Base-by-base conservation (phyloP, 257 asterid species). In the Eucommia ulmoides region DNA sequence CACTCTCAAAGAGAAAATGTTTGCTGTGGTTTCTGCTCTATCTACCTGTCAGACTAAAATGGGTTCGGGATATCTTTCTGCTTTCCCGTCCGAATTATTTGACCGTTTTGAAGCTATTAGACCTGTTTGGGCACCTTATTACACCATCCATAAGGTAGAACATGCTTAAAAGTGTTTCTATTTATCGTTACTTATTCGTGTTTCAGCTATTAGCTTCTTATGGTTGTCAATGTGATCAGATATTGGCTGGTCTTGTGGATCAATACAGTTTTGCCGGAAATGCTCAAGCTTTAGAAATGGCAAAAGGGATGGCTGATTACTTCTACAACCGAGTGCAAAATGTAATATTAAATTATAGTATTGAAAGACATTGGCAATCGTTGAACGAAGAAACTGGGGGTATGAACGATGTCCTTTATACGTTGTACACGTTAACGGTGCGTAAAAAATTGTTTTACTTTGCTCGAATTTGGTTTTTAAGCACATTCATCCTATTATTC, bases 361-460 rank as follows among this genome's bases (percentile, higher is more conserved):
- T 89, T 50, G 81, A 76, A 65, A 58, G 88, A 56, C 98, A 89
- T 19, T 89, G 88, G 83, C 18, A 17, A 2, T 56, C 88, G 6
- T 54, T 89, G 33, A 89, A 89, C n/a, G 96, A 85, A 58, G 98
- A 89, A 73, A 65, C 78, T 16, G 96, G 98, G 45, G 98, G 98
- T 72, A 89, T 89, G 98, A 89, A 89, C 50, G 98, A 89, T 41
- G 78, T 83, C 33, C 93, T 89, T 33, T 85, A 89, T 74, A 72
- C 51, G 53, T 53, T 89, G 35, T 80, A 80, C 71, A 61, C 62
- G 52, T 56, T 85, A 45, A 84, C 95, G 72, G 97, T 88, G 61
- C 0, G 83, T 24, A 41, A 18, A 47, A 8, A 24, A 8, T 16
- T 16, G 3, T 15, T 5, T 17, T 6, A 42, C 20, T 10, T 2